A percentile compares a stretch with the other conserved stretches of the same genome.
Evolutionary conservation across 345 rosid species (phyloP).

Genomic region (Eucalyptus erythrocorys): DNA sequence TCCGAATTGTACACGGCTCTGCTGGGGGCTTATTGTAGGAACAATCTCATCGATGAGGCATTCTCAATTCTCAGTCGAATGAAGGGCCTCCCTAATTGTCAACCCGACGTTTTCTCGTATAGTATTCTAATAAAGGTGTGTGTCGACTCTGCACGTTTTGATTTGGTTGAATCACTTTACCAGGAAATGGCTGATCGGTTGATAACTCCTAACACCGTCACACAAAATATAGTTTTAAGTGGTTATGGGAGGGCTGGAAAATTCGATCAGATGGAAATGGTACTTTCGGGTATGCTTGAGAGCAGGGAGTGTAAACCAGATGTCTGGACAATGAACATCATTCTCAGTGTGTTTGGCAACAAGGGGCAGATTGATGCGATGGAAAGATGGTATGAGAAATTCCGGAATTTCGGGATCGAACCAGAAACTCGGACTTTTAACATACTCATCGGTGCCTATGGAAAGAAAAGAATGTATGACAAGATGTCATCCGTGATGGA

Average conservation of each 20-base stretch:
- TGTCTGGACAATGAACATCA: conserved; percentile 88
- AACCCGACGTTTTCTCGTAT: conserved; percentile 78
- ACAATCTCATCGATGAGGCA: conserved; percentile 48
- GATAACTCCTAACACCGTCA: conserved; percentile 71
- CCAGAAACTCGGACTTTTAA: conserved; percentile 86
- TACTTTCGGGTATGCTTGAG: conserved; percentile 65
- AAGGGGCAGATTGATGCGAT: conserved; percentile 73
- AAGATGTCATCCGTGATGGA: conserved; percentile 97
- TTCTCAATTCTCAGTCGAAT: conserved; percentile 44
- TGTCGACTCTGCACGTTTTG: conserved; percentile 49
- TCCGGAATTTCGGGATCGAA: conserved; percentile 64
- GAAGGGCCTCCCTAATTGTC: conserved; percentile 64
- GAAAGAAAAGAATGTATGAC: conserved; percentile 79
- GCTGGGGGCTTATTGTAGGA: conserved; percentile 65
- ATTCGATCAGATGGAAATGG: conserved; percentile 80
- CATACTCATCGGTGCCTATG: conserved; percentile 79
- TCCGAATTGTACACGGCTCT: conserved; percentile 73
- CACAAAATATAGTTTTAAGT: conserved; percentile 81
- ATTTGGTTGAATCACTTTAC: conserved; percentile 48
- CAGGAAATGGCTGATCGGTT: conserved; percentile 59
- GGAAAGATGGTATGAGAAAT: conserved; percentile 95
- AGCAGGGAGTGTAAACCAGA: conserved; percentile 58
- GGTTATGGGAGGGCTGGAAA: conserved; percentile 71
- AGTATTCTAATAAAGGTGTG: conserved; percentile 69
- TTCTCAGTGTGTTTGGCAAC: conserved; percentile 76